Base-by-base conservation (phyloP, 129 eudicot genomes). In the sunflower (Helianthus annuus) region DNA sequence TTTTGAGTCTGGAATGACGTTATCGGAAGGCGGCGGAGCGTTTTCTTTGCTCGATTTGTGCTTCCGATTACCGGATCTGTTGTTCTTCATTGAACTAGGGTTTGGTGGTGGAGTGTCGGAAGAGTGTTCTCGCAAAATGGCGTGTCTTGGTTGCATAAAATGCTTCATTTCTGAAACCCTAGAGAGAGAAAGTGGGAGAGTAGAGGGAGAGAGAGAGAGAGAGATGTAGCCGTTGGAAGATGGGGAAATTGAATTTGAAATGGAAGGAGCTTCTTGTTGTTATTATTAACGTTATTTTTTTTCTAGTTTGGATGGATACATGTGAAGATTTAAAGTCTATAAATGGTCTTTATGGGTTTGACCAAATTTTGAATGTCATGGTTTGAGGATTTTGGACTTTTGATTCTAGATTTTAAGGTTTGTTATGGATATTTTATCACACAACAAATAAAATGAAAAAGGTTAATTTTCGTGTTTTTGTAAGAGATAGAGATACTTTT, bases 11-110 rank as follows among this genome's bases (percentile, higher is more conserved):
- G 78, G 40, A 64, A 84, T 53, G 19, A 58, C 34, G 61, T 82
- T 39, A 60, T 84, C 84, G 68, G 87, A 81, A 2, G 79, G 15
- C 22, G 97, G 97, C 0, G 91, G 85, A 48, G 89, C 81, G 34
- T 92, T 92, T 68, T 92, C 98, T 48, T 92, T 89, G 29, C 68
- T 51, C 0, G 16, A 32, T 72, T 84, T 83, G 44, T 75, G 86
- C 61, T 84, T 83, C 10, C 92, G 88, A 66, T 39, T 80, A 10
- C 73, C 14, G 1, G 83, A 34, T 45, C 71, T 45, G 17, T 63
- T 73, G 10, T 73, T 84, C 66, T 84, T 87, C 53, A 60, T 61
- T 1, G 89, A 68, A 73, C 10, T 76, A 68, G 80, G 86, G 72
- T 32, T 73, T 58, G 62, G 73, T 79, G 64, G 67, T 9, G 69